Base-by-base conservation (phyloP, 352 stramenopile genomes). In the Pythium myriotylum region DNA sequence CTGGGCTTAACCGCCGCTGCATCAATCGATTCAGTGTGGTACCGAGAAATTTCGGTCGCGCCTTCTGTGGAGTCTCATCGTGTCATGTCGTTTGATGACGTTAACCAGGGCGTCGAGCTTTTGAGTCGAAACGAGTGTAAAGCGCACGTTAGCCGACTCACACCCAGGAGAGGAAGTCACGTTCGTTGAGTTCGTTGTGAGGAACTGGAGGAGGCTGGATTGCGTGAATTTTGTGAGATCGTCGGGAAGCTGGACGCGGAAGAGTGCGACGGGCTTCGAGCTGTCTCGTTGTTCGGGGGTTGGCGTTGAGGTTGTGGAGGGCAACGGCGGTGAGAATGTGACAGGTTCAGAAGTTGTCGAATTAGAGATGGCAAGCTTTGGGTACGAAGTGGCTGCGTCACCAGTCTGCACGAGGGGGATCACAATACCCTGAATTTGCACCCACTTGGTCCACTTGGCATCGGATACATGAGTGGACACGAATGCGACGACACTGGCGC, bases 171-270 rank as follows among this genome's bases (percentile, higher is more conserved):
- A 37, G 7, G 22, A 19, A n/a, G 20, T 17, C 20, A 4, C 42
- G 19, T n/a, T 51, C 20, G 10, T 37, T 23, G 9, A 17, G 22
- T 26, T 29, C 14, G 13, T 37, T 5, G 45, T 29, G 20, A 51
- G 45, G 35, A 51, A 37, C 10, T 51, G 45, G 5, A 51, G 23
- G 22, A 51, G 23, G 22, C 20, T 51, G 20, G 9, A 20, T 23
- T 29, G 45, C 9, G 45, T 51, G 45, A 51, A 51, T 8, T 5
- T 37, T 12, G 45, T 51, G 45, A 51, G 45, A 29, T 51, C 45
- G 23, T 29, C 45, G 9, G 20, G 20, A 51, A 51, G 26, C 45
- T 51, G 20, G 20, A 51, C 45, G 3, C 22, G 20, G 26, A 35
- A 51, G 3, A 51, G 23, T 20, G 13, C 5, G n/a, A 17, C 37